phyloP scores from a whole-genome alignment of 371 early-diverging fungal genomes.

The Syncephalastrum racemosum region DNA sequence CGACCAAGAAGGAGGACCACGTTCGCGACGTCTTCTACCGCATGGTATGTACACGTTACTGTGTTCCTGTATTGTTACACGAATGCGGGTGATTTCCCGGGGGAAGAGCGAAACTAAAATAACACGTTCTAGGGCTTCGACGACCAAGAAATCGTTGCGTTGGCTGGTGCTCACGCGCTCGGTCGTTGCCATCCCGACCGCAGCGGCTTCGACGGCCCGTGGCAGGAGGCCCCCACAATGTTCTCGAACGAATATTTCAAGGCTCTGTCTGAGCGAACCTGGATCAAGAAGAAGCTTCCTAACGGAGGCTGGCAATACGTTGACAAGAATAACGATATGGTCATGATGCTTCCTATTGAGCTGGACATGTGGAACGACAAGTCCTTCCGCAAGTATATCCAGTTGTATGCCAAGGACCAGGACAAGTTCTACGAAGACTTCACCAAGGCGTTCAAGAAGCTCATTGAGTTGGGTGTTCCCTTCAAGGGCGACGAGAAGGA shows the following conservation, averaged over 20 bases:
- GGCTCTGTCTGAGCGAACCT: slow-evolving; percentile 74
- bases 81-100: neutral
- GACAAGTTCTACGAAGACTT: slow-evolving; percentile 85
- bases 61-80: slow-evolving; percentile 5
- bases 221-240: slow-evolving; percentile 85
- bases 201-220: slow-evolving; percentile 88
- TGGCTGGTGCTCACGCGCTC: slow-evolving; percentile 93
- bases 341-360: slow-evolving; percentile 54
- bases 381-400: slow-evolving; percentile 75
- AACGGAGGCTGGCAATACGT: slow-evolving; percentile 85
- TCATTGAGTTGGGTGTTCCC: slow-evolving; percentile 85
- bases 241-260: slow-evolving; percentile 90
- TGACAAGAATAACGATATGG: slow-evolving; percentile 66
- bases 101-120: neutral
- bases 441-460: slow-evolving; percentile 76
- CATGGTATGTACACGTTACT: slow-evolving; percentile 54
- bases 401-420: slow-evolving; percentile 82
- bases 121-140: slow-evolving; percentile 66
- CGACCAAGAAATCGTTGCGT: slow-evolving; percentile 94
- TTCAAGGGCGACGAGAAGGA: slow-evolving; percentile 63
- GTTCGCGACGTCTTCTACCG: slow-evolving; percentile 86
- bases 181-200: slow-evolving; percentile 93
- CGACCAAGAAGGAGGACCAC: slow-evolving; percentile 71
- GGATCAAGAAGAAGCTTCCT: slow-evolving; percentile 78
- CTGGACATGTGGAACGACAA: slow-evolving; percentile 55